These are phyloP conservation scores for Plectranthus barbatus DNA, from an alignment of 257 asterid species.

Conservation along the genomic window DNA sequence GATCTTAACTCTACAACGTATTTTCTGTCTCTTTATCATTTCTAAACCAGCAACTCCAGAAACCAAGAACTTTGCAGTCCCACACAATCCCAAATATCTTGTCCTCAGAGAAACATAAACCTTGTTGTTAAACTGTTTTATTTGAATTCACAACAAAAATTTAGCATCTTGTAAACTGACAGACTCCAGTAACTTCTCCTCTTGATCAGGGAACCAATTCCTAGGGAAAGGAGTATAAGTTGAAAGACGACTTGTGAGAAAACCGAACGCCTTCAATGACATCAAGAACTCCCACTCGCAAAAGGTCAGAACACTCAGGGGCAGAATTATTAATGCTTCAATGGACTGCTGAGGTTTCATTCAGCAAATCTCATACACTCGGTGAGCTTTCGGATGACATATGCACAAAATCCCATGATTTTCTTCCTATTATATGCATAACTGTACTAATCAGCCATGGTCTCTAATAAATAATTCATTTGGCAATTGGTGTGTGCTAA, in stretches of 20 bases:
- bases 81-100: conserved; percentile 70
- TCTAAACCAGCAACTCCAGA: conserved; percentile 32
- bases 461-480: conserved; percentile 85
- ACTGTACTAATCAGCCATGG: conserved; percentile 96
- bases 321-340: conserved; percentile 71
- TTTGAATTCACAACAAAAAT: conserved; percentile 61
- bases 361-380: conserved; percentile 84
- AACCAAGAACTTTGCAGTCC: conserved; percentile 72
- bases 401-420: conserved; percentile 89
- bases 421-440: conserved; percentile 90
- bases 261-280: conserved; percentile 84
- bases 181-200: conserved; percentile 62
- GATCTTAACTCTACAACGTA: background rate
- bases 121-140: conserved; percentile 51
- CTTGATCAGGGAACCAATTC: conserved; percentile 88
- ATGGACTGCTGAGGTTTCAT: conserved; percentile 70
- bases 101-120: conserved; percentile 66
- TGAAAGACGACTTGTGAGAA: conserved; percentile 79
- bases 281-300: conserved; percentile 93
- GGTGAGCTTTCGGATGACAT: conserved; percentile 87
- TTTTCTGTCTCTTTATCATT: conserved; percentile 20
- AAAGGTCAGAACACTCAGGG: conserved; percentile 91
- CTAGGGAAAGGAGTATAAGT: conserved; percentile 87
- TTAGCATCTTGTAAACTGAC: conserved; percentile 67
- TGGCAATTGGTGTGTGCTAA: conserved; percentile 91